These are phyloP conservation scores for Starmerella khaoyaiensis DNA, from an alignment of 805 yeast species.

Conservation along the genomic window DNA sequence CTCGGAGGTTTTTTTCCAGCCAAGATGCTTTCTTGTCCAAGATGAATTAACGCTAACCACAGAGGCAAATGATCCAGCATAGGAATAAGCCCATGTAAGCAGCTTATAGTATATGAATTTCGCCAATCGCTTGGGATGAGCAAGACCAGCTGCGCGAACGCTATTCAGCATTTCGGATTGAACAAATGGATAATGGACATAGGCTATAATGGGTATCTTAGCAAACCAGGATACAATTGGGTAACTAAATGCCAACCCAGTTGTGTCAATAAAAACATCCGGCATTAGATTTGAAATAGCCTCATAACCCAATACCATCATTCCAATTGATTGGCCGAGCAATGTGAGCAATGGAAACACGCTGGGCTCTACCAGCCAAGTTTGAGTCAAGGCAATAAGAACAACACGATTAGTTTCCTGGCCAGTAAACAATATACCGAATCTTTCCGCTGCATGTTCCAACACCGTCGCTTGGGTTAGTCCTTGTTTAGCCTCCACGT, in stretches of 20 bases:
- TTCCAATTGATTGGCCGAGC: constrained; percentile 78
- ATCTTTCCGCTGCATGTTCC: constrained; percentile 33
- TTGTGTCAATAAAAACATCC: constrained; percentile 87
- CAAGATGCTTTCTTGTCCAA: constrained; percentile 81
- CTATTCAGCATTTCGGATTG: constrained; percentile 61
- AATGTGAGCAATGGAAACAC: constrained; percentile 73
- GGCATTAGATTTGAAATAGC: constrained; percentile 59
- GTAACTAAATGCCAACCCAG: constrained; percentile 85
- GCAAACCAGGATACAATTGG: constrained; percentile 46
- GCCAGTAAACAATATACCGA: constrained; percentile 37
- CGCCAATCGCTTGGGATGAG: constrained; percentile 31
- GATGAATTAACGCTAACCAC: constrained; percentile 68
- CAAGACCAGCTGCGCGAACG: constrained; percentile 11
- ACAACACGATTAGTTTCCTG: constrained; percentile 41
- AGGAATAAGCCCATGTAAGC: constrained; percentile 50
- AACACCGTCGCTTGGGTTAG: constrained; percentile 39
- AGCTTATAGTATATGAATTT: constrained; percentile 49
- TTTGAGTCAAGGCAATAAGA: constrained; percentile 44
- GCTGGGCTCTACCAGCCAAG: constrained; percentile 51
- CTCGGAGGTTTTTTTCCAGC: constrained; percentile 43
- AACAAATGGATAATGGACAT: constrained; percentile 90
- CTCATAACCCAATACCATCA: constrained; percentile 52
- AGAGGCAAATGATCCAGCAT: constrained; percentile 54
- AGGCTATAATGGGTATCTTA: constrained; percentile 65
- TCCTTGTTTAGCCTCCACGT: constrained; percentile 43